A percentile compares a stretch with the other conserved stretches of the same genome.
These are phyloP conservation scores for Aureobasidium pullulans DNA, from an alignment of 2,329 filamentous ascomycete species.

Conservation along the genomic window DNA sequence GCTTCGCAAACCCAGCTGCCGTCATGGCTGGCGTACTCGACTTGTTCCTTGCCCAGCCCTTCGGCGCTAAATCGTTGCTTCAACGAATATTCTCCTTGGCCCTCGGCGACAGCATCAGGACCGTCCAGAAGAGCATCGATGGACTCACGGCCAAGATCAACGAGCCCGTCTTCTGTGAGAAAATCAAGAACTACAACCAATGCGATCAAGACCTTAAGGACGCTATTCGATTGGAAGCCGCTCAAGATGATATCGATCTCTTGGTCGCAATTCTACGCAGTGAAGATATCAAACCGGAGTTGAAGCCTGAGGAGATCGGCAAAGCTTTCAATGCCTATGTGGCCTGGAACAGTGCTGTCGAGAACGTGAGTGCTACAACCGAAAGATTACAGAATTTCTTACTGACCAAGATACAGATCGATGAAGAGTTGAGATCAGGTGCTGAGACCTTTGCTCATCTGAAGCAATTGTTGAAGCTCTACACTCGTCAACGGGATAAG, in stretches of 20 bases:
- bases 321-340: constrained; percentile 91
- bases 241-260: constrained; percentile 68
- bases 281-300: constrained; percentile 63
- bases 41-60: constrained; percentile 90
- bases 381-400: background rate
- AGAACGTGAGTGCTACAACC: constrained; percentile 49
- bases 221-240: constrained; percentile 65
- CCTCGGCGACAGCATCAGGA: constrained; percentile 80
- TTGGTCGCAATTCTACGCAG: constrained; percentile 79
- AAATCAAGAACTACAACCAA: constrained; percentile 73
- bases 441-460: constrained; percentile 89
- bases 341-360: constrained; percentile 89
- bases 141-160: constrained; percentile 67
- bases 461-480: constrained; percentile 89
- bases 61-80: constrained; percentile 80
- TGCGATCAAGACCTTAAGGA: constrained; percentile 68
- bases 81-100: constrained; percentile 93
- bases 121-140: constrained; percentile 82
- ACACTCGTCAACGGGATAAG: constrained; percentile 88
- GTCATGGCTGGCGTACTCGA: constrained; percentile 96
- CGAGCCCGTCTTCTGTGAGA: constrained; percentile 71
- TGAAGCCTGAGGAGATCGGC: constrained; percentile 68
- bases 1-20: constrained; percentile 89
- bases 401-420: constrained; percentile 39
- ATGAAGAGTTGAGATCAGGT: constrained; percentile 80